Evolutionary conservation across 306 rosid species (phyloP), one percentile per base, ranked within the genome.

Genomic region (Prunus mume): DNA sequence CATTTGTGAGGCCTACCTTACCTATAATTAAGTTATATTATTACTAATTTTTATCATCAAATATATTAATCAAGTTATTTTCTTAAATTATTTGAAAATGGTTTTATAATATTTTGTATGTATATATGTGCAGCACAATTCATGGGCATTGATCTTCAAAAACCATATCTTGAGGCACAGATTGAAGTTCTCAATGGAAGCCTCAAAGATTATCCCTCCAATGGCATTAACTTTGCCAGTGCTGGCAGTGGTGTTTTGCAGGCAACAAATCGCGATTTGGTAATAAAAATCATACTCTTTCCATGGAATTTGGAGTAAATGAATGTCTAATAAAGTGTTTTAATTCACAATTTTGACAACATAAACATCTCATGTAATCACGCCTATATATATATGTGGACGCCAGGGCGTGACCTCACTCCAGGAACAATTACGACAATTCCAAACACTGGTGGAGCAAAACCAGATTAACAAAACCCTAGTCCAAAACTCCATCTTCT

Each of bases 181-280:
- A 45, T 52, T 76, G 83, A 64, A 6, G 83, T 80, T 77, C 14
- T 18, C 9, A 83, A 82, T 69, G 89, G 89, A 71, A 82, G 76
- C 55, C 12, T 62, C 56, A 82, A 73, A 30, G 74, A 11, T 19
- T 85, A 82, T 77, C 89, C 89, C 22, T 69, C 80, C 24, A 82
- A 79, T 56, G 86, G 85, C 55, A 69, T 85, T 57, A 85, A 85
- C 76, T 82, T 85, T 43, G 86, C 89, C 17, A 85, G 86, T 65
- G 89, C 83, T n/a, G 89, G 86, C 34, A 85, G 89, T 56, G 86
- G 86, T 12, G 78, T 82, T 55, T 56, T 82, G 51, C 62, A 27
- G 3, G 51, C n/a, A 7, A 79, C 83, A 27, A 73, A 79, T 68
- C 17, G 46, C 47, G 9, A 62, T 5, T 34, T 46, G 82, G 88